Evolutionary conservation across 768 basidiomycete species (phyloP), one percentile per base, ranked within the genome.

Genomic region (Phanerochaete carnosa): DNA sequence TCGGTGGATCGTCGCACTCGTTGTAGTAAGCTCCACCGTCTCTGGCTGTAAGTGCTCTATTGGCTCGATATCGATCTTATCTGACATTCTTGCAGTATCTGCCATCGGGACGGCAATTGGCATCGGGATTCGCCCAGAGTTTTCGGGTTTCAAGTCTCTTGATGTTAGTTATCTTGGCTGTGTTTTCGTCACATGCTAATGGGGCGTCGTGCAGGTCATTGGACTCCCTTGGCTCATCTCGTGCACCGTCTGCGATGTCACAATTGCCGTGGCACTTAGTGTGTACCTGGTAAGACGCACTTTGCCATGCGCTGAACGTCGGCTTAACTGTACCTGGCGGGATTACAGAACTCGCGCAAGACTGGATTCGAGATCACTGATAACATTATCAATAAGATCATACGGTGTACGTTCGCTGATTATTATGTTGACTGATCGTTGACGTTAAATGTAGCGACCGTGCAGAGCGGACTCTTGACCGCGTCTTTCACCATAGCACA

Each of bases 351-450:
- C 43, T 61, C 43, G 45, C 59, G 58, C 49, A 60, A 58, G 56
- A 64, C 63, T 26, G 63, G 59, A 2, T 60, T 64, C 45, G n/a
- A 46, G 12, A 19, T 29, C 15, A 60, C 63, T 8, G 63, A 64
- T 23, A 50, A 22, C 43, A 43, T 58, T 3, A 49, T 64, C 23
- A 64, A 56, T 28, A 60, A 54, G 43, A 57, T 64, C 35, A 64
- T 60, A 19, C 50, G 57, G 19, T n/a, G 63, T 64, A 51, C 45
- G 63, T 55, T 23, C 3, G 8, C 7, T 7, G 4, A 2, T n/a
- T 32, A 22, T 26, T 7, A 32, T 13, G 22, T 58, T 51, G 7
- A 19, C 11, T 22, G 23, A 30, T 45, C 33, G 28, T 45, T 33
- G 19, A 16, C 51, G 51, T 19, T n/a, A 1, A 13, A 8, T 16